Evolutionary conservation across 331 rosid genomes (phyloP).

Genomic region (Spiraea crenata): DNA sequence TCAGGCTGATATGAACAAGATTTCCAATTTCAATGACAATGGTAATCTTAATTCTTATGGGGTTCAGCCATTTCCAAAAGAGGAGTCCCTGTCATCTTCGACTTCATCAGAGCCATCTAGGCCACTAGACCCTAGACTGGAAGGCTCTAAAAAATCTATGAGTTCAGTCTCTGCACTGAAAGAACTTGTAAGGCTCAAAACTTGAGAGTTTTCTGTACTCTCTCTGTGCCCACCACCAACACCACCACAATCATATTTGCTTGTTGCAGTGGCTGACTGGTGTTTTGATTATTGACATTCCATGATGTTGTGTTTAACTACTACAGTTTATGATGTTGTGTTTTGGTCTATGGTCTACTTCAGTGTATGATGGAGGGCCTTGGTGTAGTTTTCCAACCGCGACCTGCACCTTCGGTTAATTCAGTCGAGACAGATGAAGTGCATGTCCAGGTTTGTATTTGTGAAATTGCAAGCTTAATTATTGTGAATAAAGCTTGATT

Average conservation of each 20-base stretch:
- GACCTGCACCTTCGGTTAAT: slow-evolving; percentile 50
- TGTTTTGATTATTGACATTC: slow-evolving; percentile 26
- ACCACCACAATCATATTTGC: neutral
- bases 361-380: slow-evolving; percentile 89
- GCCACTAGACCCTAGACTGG: slow-evolving; percentile 62
- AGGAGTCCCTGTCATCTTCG: slow-evolving; percentile 53
- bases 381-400: slow-evolving; percentile 55
- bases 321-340: slow-evolving; percentile 76
- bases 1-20: slow-evolving; percentile 52
- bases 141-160: slow-evolving; percentile 55
- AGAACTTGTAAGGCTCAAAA: slow-evolving; percentile 56
- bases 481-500: slow-evolving; percentile 23
- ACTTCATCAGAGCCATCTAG: slow-evolving; percentile 65
- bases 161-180: slow-evolving; percentile 75
- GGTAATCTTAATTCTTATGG: slow-evolving; percentile 50
- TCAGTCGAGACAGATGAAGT: slow-evolving; percentile 72
- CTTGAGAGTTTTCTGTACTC: neutral
- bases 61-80: slow-evolving; percentile 55
- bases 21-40: slow-evolving; percentile 51
- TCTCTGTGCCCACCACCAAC: neutral
- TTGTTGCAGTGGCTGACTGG: neutral
- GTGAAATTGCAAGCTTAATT: slow-evolving; percentile 8
- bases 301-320: slow-evolving; percentile 30
- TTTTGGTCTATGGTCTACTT: slow-evolving; percentile 47
- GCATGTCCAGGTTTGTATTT: slow-evolving; percentile 71